Conservation (phyloP, 192 early-diverging fungal species). For the Entomortierella chlamydospora region DNA sequence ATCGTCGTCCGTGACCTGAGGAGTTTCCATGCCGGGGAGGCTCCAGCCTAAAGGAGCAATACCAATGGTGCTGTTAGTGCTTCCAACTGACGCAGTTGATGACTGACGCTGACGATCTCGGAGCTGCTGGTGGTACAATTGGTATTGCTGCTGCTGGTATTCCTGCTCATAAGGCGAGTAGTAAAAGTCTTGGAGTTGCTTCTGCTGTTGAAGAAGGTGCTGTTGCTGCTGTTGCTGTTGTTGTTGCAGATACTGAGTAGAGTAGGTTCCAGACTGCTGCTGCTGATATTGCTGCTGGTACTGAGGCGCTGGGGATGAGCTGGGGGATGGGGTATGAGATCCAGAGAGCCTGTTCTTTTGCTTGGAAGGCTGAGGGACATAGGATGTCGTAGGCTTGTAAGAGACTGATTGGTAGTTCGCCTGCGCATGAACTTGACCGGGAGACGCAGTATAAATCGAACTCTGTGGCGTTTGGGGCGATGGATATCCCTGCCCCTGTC, state of each 20-base stretch:
- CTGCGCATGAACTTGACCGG: constrained; percentile 10
- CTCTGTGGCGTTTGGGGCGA: constrained; percentile 21
- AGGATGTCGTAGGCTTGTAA: constrained; percentile 37
- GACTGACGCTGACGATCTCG: constrained; percentile 33
- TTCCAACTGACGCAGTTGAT: constrained; percentile 26
- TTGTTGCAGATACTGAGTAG: constrained; percentile 33
- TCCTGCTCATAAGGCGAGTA: constrained; percentile 45
- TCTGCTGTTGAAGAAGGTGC: constrained; percentile 36
- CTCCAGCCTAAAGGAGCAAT: constrained; percentile 49
- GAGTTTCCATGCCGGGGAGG: constrained; percentile 46
- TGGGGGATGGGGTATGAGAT: constrained; percentile 20
- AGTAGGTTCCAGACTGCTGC: constrained; percentile 25
- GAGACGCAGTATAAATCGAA: constrained; percentile 9
- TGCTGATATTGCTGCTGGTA: constrained; percentile 31
- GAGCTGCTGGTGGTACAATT: constrained; percentile 43
- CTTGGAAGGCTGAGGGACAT: constrained; percentile 41
- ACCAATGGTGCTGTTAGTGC: constrained; percentile 8
- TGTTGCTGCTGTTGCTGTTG: constrained; percentile 40
- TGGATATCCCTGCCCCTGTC: not conserved
- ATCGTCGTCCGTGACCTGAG: constrained; percentile 32
- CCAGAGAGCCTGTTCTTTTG: constrained; percentile 49
- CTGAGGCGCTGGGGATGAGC: constrained; percentile 29
- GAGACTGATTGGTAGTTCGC: constrained; percentile 26
- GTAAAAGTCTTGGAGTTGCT: constrained; percentile 51
- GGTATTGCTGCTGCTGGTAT: constrained; percentile 49